Conservation (phyloP, 1,284 basidiomycete genomes). For the Apiotrichum gamsii region DNA sequence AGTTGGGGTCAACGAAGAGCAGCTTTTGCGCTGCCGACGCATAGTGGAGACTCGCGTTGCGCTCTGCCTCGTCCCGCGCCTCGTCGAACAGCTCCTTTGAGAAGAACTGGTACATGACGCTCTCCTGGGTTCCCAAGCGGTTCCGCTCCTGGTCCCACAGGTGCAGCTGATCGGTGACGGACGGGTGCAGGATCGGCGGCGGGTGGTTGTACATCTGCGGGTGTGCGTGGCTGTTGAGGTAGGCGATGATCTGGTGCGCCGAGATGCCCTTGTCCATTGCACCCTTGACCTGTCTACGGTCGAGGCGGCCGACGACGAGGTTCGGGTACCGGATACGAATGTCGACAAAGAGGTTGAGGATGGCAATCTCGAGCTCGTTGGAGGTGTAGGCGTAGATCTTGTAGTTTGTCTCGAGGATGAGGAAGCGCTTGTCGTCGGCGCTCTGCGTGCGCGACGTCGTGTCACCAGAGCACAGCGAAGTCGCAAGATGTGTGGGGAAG, state of each 20-base stretch:
- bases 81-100: conserved; percentile 43
- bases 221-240: conserved; percentile 89
- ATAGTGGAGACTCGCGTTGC: conserved; percentile 29
- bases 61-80: conserved; percentile 30
- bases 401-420: conserved; percentile 98
- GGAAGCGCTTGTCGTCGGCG: conserved; percentile 67
- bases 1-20: conserved; percentile 36
- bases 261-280: conserved; percentile 93
- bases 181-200: conserved; percentile 41
- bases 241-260: conserved; percentile 95
- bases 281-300: conserved; percentile 88
- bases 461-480: conserved; percentile 64
- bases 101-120: conserved; percentile 48
- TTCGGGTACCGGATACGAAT: conserved; percentile 94
- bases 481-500: conserved; percentile 92
- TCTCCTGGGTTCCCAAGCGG: conserved; percentile 77
- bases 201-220: conserved; percentile 91
- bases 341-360: conserved; percentile 87
- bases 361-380: conserved; percentile 92
- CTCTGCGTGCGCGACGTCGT: conserved; percentile 52
- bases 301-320: conserved; percentile 89
- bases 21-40: conserved; percentile 27
- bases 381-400: conserved; percentile 98
- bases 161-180: conserved; percentile 95
- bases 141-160: conserved; percentile 97